A percentile compares a stretch with the other conserved stretches of the same genome.
These are phyloP conservation scores for Podaxis sp. DNA, from an alignment of 768 basidiomycete genomes.

Conservation along the genomic window DNA sequence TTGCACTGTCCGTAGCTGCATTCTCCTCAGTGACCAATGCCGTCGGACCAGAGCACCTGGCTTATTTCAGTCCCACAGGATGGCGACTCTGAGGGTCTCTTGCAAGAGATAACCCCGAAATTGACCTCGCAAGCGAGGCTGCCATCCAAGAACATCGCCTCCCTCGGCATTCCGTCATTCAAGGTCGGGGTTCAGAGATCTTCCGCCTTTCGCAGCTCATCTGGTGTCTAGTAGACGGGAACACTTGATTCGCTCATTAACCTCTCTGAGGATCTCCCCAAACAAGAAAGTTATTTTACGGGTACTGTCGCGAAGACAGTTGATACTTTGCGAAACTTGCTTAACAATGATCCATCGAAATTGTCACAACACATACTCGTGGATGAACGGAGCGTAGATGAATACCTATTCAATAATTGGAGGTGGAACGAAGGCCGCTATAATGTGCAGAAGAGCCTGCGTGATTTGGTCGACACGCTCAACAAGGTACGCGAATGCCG, in stretches of 20 bases:
- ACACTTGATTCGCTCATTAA: slow-evolving; percentile 87
- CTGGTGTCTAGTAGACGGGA: slow-evolving; percentile 64
- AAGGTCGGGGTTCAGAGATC: slow-evolving; percentile 56
- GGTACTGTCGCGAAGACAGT: slow-evolving; percentile 87
- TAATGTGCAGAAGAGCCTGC: slow-evolving; percentile 75
- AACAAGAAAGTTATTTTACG: slow-evolving; percentile 88
- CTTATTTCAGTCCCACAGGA: slow-evolving; percentile 83
- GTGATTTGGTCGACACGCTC: slow-evolving; percentile 82
- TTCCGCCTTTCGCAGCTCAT: slow-evolving; percentile 16
- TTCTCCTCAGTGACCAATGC: slow-evolving; percentile 51
- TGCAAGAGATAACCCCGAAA: slow-evolving; percentile 64
- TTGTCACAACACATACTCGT: slow-evolving; percentile 74
- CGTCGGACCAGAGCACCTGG: slow-evolving; percentile 96
- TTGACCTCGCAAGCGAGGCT: slow-evolving; percentile 56
- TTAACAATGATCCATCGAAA: slow-evolving; percentile 83
- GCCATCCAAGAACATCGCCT: slow-evolving; percentile 49
- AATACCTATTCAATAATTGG: slow-evolving; percentile 81
- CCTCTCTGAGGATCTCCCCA: slow-evolving; percentile 90
- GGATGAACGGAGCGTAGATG: slow-evolving; percentile 76
- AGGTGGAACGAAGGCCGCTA: slow-evolving; percentile 94
- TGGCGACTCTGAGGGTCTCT: slow-evolving; percentile 77
- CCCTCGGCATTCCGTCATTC: slow-evolving; percentile 79
- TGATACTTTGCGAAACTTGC: slow-evolving; percentile 86
- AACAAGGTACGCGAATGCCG: slow-evolving; percentile 59
- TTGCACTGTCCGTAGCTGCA: slow-evolving; percentile 13